phyloP scores from a whole-genome alignment of 2,329 filamentous ascomycete genomes.

The Stagonosporopsis vannaccii region DNA sequence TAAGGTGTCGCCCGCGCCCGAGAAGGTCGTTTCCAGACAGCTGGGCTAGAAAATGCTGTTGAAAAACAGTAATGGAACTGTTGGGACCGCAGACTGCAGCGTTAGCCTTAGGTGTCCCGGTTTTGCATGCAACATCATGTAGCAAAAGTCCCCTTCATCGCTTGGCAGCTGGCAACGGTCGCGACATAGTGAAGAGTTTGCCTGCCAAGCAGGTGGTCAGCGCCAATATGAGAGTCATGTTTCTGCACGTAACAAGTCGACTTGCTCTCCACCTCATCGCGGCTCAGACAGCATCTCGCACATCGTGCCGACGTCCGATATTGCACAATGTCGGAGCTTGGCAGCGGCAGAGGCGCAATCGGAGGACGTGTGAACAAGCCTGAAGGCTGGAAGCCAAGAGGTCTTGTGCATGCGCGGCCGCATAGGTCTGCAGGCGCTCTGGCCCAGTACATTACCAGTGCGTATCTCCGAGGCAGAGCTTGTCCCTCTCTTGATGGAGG shows the following conservation, averaged over 20 bases:
- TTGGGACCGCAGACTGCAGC: conserved; percentile 9
- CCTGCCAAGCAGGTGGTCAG: conserved; percentile 6
- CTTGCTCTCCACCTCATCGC: conserved; percentile 7
- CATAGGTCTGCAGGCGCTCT: conserved; percentile 1
- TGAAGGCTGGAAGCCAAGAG: conserved; percentile 17
- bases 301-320: neutral
- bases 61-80: conserved; percentile 6
- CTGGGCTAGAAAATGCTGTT: neutral
- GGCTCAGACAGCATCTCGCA: conserved; percentile 2
- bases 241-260: conserved; percentile 12
- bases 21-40: conserved; percentile 1
- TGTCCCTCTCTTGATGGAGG: neutral
- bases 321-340: conserved; percentile 17
- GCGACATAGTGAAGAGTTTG: conserved; percentile 1
- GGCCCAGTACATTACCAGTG: neutral
- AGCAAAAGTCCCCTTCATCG: neutral
- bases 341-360: conserved; percentile 16
- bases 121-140: neutral
- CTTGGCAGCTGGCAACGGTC: conserved; percentile 2
- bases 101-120: conserved; percentile 1
- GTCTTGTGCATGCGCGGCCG: conserved; percentile 17
- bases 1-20: neutral
- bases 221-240: conserved; percentile 13
- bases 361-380: conserved; percentile 16
- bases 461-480: conserved; percentile 2